phyloP scores from a whole-genome alignment of 495 filamentous ascomycete genomes.

The Rhypophila decipiens region DNA sequence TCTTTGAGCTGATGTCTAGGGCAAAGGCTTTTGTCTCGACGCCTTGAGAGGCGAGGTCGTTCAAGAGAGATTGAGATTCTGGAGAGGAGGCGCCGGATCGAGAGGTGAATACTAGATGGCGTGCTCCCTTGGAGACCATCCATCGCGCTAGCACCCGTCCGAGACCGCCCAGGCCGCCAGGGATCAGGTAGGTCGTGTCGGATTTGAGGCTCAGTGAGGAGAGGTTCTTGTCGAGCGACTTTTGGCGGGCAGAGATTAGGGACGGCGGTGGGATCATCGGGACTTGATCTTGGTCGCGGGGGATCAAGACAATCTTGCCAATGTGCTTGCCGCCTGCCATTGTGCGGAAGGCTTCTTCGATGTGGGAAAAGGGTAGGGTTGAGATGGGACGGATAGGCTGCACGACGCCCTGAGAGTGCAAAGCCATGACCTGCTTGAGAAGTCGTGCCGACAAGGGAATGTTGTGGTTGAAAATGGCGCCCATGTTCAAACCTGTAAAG shows the following conservation, averaged over 20 bases:
- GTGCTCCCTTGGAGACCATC: constrained; percentile 31
- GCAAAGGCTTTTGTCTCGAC: constrained; percentile 20
- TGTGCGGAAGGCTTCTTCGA: constrained; percentile 40
- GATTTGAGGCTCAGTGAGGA: neutral
- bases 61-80: constrained; percentile 12
- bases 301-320: constrained; percentile 43
- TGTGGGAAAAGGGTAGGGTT: constrained; percentile 30
- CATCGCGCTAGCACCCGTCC: constrained; percentile 42
- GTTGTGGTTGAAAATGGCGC: too few relatives aligned
- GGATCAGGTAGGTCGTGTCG: constrained; percentile 40
- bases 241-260: too few relatives aligned
- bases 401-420: too few relatives aligned
- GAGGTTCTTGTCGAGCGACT: neutral
- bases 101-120: constrained; percentile 20
- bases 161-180: constrained; percentile 51
- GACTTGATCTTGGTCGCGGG: constrained; percentile 17
- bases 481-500: constrained; percentile 51
- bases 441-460: too few relatives aligned
- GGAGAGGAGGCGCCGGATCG: constrained; percentile 21
- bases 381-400: constrained; percentile 30
- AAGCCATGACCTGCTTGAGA: too few relatives aligned
- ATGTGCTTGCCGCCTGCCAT: constrained; percentile 45
- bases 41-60: constrained; percentile 15
- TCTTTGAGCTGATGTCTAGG: constrained; percentile 31
- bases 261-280: neutral